Evolutionary conservation across 345 rosid genomes (phyloP).

Genomic region (Populus alba): DNA sequence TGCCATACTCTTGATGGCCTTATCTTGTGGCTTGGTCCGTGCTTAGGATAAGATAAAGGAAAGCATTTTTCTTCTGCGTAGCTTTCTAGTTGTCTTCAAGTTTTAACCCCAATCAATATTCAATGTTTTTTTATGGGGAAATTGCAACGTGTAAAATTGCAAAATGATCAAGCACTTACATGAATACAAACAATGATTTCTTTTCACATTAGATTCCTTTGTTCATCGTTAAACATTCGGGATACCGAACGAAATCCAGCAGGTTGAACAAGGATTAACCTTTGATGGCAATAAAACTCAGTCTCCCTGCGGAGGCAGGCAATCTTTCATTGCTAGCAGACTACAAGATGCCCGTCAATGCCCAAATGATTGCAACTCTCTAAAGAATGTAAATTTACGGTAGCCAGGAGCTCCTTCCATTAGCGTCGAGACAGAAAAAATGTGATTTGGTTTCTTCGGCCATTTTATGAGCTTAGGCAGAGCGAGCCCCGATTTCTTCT

Average conservation of each 20-base stretch:
- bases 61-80: background rate
- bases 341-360: background rate
- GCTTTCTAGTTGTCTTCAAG: background rate
- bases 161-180: background rate
- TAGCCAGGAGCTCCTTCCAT: background rate
- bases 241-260: background rate
- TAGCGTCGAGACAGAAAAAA: background rate
- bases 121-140: background rate
- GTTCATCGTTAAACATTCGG: background rate
- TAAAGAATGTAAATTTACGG: background rate
- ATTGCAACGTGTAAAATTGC: background rate
- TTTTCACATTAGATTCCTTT: background rate
- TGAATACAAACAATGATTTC: background rate
- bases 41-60: constrained; percentile 11
- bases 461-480: too few species aligned
- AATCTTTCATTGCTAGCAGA: background rate
- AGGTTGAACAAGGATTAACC: background rate
- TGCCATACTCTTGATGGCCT: constrained; percentile 58
- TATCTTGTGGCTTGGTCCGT: constrained; percentile 43
- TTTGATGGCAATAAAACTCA: background rate
- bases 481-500: too few species aligned
- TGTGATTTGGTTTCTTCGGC: too few species aligned
- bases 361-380: background rate
- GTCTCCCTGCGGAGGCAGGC: background rate
- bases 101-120: background rate